Conservation (phyloP, 257 asterid genomes). For the Solanum phureja region DNA sequence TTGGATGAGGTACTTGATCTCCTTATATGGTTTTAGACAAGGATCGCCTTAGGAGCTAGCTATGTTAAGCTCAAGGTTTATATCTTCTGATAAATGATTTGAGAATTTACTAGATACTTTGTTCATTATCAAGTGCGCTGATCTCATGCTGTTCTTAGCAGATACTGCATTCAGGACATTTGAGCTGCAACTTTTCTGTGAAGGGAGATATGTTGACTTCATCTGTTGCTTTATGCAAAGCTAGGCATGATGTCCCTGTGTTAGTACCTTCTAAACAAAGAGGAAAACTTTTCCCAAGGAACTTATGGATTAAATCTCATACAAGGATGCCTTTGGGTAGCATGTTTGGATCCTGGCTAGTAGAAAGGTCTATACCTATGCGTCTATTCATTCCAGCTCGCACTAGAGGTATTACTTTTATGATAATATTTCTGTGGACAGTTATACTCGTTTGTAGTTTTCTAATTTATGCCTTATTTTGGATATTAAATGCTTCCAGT, state of each 20-base stretch:
- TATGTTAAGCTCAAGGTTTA: background rate
- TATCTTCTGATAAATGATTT: background rate
- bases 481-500: conserved; percentile 81
- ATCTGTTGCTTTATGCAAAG: conserved; percentile 44
- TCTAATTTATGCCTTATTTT: conserved; percentile 8
- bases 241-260: conserved; percentile 34
- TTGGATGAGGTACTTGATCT: background rate
- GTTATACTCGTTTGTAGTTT: background rate
- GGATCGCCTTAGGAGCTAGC: background rate
- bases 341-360: conserved; percentile 24
- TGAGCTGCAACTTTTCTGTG: conserved; percentile 22
- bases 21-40: conserved; percentile 6
- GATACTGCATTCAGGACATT: conserved; percentile 25
- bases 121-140: background rate
- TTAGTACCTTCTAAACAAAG: conserved; percentile 30
- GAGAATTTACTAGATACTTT: conserved; percentile 1
- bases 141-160: conserved; percentile 14
- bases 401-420: conserved; percentile 47
- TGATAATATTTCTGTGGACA: background rate
- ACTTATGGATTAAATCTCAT: conserved; percentile 22
- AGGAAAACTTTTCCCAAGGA: conserved; percentile 20
- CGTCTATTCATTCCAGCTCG: conserved; percentile 18
- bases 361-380: conserved; percentile 17
- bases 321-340: conserved; percentile 28
- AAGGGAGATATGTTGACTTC: conserved; percentile 72